phyloP scores from a whole-genome alignment of 371 early-diverging fungal genomes.

The Homolaphlyctis polyrhiza region DNA sequence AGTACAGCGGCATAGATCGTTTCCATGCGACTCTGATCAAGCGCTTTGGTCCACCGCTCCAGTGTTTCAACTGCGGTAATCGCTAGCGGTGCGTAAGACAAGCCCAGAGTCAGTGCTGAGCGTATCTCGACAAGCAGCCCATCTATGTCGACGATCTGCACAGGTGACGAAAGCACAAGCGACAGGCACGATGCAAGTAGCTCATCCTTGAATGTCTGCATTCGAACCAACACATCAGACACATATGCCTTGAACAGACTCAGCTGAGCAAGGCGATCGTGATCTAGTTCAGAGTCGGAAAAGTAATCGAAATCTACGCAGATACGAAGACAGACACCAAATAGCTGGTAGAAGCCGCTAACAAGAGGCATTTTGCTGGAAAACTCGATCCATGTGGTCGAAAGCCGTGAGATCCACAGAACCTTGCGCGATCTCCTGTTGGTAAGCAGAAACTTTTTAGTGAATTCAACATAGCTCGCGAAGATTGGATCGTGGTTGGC shows the following conservation, averaged over 20 bases:
- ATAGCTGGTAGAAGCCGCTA: conserved; percentile 70
- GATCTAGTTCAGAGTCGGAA: background rate
- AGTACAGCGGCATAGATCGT: conserved; percentile 33
- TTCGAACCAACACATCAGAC: conserved; percentile 53
- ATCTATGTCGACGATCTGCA: conserved; percentile 48
- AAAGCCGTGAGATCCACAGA: conserved; percentile 59
- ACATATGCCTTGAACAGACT: conserved; percentile 46
- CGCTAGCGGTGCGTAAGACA: conserved; percentile 64
- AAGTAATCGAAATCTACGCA: conserved; percentile 7
- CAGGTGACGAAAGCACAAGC: conserved; percentile 57
- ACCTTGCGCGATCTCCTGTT: conserved; percentile 38
- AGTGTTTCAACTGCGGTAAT: conserved; percentile 57
- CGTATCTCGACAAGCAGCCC: conserved; percentile 53
- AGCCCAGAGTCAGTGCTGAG: conserved; percentile 60
- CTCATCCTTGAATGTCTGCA: conserved; percentile 73
- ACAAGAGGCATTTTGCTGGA: conserved; percentile 58
- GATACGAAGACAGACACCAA: conserved; percentile 46
- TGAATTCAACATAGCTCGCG: conserved; percentile 64
- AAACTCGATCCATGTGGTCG: conserved; percentile 45
- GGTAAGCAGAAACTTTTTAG: conserved; percentile 51
- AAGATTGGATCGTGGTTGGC: no score
- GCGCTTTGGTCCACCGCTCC: conserved; percentile 45
- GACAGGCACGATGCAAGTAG: conserved; percentile 64
- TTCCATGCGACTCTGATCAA: conserved; percentile 17
- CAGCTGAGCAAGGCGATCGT: background rate